Base-by-base conservation (phyloP, 1,139 yeast species). In the Oligophagozyma castellii region DNA sequence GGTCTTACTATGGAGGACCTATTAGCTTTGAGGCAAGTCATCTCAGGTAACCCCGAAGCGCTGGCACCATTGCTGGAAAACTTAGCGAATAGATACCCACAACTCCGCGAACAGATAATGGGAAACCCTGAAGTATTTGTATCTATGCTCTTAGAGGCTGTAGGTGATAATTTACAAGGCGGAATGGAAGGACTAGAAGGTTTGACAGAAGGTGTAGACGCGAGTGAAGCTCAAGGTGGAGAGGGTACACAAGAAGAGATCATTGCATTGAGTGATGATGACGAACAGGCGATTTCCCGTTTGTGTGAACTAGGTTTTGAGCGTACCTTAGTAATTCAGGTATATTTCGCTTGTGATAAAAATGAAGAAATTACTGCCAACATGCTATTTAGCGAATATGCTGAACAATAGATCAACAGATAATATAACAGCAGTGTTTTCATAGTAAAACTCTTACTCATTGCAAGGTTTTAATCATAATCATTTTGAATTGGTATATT, bases 331-430 rank as follows among this genome's bases (percentile, higher is more conserved):
- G 98, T 80, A 29, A 72, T 86, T 37, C 95, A 86, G 60, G 94
- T 93, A 21, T 92, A 83, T 59, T 76, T 92, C 67, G 98, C 96
- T 26, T 89, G 98, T 56, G 98, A 92, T 51, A 89, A 86, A 62
- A 84, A 89, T 58, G 98, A 89, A 59, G 95, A 89, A 61, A 70
- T 83, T 46, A 84, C 98, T 26, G 98, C 96, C 23, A 92, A 89
- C 58, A 72, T 83, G 49, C 65, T 89, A 46, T 80, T 59, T 42
- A 57, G 54, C 36, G 61, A 58, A 31, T 50, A 49, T 31, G 51
- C 51, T 24, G 54, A 51, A 27, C 43, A 35, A 35, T 4, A 10
- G 10, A 18, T 10, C 20, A 18, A 7, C 7, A 18, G 7, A 18
- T 7, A 18, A 18, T 27, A 10, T 21, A 27, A 22, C 13, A 15